These are phyloP conservation scores for Gossypium turneri DNA, from an alignment of 345 rosid genomes.

Conservation along the genomic window DNA sequence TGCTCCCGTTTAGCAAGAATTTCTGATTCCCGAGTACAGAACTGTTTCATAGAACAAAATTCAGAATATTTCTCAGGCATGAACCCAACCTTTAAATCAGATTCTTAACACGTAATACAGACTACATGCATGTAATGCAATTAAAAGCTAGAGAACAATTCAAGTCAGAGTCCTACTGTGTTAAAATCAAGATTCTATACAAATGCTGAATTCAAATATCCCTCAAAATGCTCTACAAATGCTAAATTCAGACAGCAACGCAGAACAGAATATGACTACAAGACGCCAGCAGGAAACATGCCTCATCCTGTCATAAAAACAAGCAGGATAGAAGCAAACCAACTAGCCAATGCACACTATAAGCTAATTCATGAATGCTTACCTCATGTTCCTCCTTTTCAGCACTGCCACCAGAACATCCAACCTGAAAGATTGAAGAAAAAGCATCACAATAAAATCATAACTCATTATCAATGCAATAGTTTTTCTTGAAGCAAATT, in stretches of 20 bases:
- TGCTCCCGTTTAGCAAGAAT: constrained; percentile 43
- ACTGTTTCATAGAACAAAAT: constrained; percentile 31
- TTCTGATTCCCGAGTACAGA: constrained; percentile 28
- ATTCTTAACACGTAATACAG: not conserved
- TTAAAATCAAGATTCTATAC: not conserved
- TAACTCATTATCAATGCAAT: not conserved
- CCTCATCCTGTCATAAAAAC: not conserved
- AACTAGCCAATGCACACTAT: not conserved
- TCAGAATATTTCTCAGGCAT: constrained; percentile 1
- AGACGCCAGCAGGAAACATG: not conserved
- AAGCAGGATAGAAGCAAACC: not conserved
- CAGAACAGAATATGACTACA: not conserved
- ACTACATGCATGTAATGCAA: constrained; percentile 1
- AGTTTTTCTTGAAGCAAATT: not conserved
- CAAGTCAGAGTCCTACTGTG: not conserved
- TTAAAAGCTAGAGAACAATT: constrained; percentile 4
- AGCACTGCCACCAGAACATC: constrained; percentile 15
- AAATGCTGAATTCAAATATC: constrained; percentile 2
- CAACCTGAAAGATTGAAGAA: constrained; percentile 24
- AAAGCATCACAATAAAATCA: not conserved
- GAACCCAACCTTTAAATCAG: not conserved
- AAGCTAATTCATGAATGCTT: constrained; percentile 8
- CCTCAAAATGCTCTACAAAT: not conserved
- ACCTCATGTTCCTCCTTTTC: constrained; percentile 37
- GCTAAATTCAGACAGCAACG: not conserved